A percentile compares a stretch with the other conserved stretches of the same genome.
These are phyloP conservation scores for Globisporangium polare DNA, from an alignment of 352 stramenopile genomes.

Conservation along the genomic window DNA sequence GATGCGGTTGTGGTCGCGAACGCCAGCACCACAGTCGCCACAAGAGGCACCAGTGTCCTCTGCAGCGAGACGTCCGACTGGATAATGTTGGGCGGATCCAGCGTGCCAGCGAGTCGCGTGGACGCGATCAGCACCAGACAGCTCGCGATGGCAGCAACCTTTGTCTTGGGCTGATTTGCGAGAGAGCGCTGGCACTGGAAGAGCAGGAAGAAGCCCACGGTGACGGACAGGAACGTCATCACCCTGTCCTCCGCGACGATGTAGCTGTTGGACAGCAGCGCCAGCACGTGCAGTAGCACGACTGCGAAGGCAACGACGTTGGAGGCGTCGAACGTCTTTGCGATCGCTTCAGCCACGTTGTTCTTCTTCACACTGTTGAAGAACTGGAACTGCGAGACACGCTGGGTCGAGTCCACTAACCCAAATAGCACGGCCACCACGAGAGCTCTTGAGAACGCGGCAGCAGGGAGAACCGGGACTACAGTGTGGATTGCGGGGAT, in stretches of 20 bases:
- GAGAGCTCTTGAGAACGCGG: slow-evolving; percentile 9
- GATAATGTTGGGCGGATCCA: slow-evolving; percentile 72
- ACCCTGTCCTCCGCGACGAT: slow-evolving; percentile 73
- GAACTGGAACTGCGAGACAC: background rate
- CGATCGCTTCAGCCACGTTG: background rate
- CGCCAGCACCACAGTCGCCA: slow-evolving; percentile 19
- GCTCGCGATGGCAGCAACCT: slow-evolving; percentile 13
- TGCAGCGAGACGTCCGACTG: slow-evolving; percentile 33
- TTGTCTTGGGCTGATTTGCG: background rate
- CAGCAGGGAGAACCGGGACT: slow-evolving; percentile 11
- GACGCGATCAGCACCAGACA: slow-evolving; percentile 38
- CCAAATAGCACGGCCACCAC: slow-evolving; percentile 7
- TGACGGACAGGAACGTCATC: slow-evolving; percentile 65
- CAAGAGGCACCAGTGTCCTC: slow-evolving; percentile 36
- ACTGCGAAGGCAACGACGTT: slow-evolving; percentile 32
- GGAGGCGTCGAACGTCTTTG: slow-evolving; percentile 10
- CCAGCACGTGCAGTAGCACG: slow-evolving; percentile 57
- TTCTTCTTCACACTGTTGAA: background rate
- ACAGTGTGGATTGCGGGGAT: slow-evolving; percentile 7
- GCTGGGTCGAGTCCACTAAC: slow-evolving; percentile 1
- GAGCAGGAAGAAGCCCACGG: slow-evolving; percentile 46
- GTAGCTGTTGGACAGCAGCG: slow-evolving; percentile 83
- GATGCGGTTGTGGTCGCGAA: slow-evolving; percentile 14
- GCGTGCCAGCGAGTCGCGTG: slow-evolving; percentile 35
- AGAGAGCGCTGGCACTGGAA: slow-evolving; percentile 17